Base-by-base conservation (phyloP, 345 rosid genomes). In the Aegle marmelos region DNA sequence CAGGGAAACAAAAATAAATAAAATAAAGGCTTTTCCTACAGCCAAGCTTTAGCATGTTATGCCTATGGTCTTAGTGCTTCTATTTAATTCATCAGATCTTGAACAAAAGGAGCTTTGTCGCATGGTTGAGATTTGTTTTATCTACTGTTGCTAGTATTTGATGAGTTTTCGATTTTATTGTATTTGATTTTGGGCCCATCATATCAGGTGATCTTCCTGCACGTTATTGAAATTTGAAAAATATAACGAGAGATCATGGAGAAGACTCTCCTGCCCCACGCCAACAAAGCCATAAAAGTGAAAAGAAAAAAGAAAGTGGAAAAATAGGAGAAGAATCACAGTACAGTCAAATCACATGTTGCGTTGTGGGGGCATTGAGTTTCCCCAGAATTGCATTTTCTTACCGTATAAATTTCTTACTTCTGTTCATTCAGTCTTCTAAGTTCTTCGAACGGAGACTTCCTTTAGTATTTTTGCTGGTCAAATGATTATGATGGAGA, bases 311-410 rank as follows among this genome's bases (percentile, higher is more conserved):
- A 21, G 2, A n/a, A n/a, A n/a, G n/a, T n/a, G 68, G 34, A 41
- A 11, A 11, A 50, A 48, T 1, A 50, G 1, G 14, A 17, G 54
- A 33, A 34, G n/a, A 58, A 78, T 60, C 11, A 14, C 25, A 30
- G 56, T 34, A 60, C 36, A 56, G 83, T 82, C 85, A 76, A 77
- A 74, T 77, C 76, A 45, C 34, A 10, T 37, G 79, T 27, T 62
- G 56, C 65, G 28, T 75, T 76, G 30, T 59, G 50, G 73, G 73
- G 24, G 53, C 56, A 13, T 6, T 31, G 60, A 59, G 34, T 65
- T 60, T 65, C 74, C 74, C 33, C 61, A 7, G 54, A 61, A 27
- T 9, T 34, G 30, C 70, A 65, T 28, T 67, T 21, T 63, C 2
- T 62, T 16, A 0, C 24, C 2, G 33, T 21, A 21, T 64, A 68